A percentile compares a stretch with the other conserved stretches of the same genome.
Conservation (phyloP, 768 basidiomycete species). For the Mycena vulgaris region DNA sequence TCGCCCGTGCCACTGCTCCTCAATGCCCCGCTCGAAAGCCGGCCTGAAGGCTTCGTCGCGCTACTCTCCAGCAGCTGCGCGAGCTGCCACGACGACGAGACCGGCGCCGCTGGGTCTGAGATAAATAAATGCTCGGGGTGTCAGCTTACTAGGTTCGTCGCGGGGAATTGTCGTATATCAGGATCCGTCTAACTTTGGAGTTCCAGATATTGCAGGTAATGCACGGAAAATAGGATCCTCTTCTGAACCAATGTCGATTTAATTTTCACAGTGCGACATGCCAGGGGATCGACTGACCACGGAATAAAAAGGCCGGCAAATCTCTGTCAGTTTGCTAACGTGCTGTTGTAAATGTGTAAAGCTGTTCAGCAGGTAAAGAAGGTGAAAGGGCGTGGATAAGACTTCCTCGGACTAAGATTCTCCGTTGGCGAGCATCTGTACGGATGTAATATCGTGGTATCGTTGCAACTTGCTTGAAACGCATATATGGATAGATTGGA, state of each 20-base stretch:
- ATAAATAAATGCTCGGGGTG: conserved; percentile 24
- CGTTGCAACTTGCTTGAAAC: no score
- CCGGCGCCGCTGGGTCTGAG: neutral
- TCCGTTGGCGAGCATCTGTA: no score
- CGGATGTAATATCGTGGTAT: no score
- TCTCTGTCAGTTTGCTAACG: neutral
- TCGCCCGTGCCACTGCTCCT: conserved; percentile 3
- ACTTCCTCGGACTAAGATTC: no score
- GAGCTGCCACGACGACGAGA: conserved; percentile 10
- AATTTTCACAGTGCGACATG: neutral
- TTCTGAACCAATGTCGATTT: neutral
- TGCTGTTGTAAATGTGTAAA: conserved; percentile 10
- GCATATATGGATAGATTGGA: no score
- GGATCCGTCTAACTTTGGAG: neutral
- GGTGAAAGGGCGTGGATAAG: conserved; percentile 6
- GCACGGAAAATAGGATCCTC: no score
- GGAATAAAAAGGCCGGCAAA: conserved; percentile 9
- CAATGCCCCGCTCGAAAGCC: conserved; percentile 1
- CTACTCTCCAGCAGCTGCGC: conserved; percentile 10
- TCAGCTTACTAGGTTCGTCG: conserved; percentile 13
- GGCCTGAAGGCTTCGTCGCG: neutral
- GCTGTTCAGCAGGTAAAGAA: conserved; percentile 23
- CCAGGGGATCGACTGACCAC: conserved; percentile 17
- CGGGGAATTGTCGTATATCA: neutral
- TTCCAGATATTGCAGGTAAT: conserved; percentile 24